These are phyloP conservation scores for Phytophthora ramorum DNA, from an alignment of 352 stramenopile species.

Conservation along the genomic window DNA sequence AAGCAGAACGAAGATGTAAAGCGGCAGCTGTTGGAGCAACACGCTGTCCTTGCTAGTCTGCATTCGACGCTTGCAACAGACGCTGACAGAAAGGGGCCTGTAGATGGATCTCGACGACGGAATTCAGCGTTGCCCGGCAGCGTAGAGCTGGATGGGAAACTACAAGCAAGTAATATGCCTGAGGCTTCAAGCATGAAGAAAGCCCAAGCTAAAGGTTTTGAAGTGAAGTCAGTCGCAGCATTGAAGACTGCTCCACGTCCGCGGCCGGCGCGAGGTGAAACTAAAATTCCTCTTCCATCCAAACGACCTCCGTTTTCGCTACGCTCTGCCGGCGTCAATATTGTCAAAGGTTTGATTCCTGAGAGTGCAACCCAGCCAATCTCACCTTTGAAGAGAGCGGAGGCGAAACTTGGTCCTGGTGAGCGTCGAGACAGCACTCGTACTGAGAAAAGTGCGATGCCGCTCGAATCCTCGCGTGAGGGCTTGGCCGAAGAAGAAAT, in stretches of 20 bases:
- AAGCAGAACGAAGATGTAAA: constrained; percentile 69
- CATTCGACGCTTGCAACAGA: constrained; percentile 14
- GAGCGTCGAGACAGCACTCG: background rate
- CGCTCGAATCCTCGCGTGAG: background rate
- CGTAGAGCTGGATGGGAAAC: background rate
- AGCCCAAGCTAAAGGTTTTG: background rate
- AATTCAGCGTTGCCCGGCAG: background rate
- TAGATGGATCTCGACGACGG: constrained; percentile 1
- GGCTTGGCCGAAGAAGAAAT: background rate
- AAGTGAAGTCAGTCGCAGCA: constrained; percentile 3
- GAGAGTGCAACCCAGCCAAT: background rate
- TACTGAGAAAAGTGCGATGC: background rate
- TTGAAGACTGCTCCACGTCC: constrained; percentile 17
- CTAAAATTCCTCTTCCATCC: constrained; percentile 44
- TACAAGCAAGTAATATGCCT: background rate
- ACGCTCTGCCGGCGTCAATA: constrained; percentile 16
- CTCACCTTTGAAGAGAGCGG: background rate
- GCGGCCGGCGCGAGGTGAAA: constrained; percentile 32
- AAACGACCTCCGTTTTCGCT: constrained; percentile 8
- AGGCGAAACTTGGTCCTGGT: constrained; percentile 1
- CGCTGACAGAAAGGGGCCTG: background rate
- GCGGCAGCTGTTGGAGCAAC: constrained; percentile 52
- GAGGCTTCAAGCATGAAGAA: background rate
- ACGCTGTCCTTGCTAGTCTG: constrained; percentile 51
- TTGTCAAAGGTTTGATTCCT: constrained; percentile 12